Evolutionary conservation across 2,329 filamentous ascomycete genomes (phyloP).

Genomic region (Xylariaceae sp.): DNA sequence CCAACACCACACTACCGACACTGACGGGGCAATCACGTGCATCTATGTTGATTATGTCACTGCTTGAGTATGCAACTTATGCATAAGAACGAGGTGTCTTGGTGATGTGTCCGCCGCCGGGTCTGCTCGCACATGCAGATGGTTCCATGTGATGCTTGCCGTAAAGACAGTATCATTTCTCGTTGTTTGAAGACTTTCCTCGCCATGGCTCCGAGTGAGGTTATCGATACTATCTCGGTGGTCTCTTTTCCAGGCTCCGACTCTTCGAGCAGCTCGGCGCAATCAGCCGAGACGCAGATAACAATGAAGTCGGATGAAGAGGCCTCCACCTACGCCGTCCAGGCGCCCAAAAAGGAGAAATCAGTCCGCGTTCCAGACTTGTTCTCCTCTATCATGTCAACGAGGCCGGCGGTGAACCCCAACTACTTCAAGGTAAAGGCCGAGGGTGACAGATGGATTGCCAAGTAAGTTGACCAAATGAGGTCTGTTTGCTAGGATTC

Average conservation of each 20-base stretch:
- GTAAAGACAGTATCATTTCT: neutral
- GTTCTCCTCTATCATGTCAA: slow-evolving; percentile 28
- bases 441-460: slow-evolving; percentile 24
- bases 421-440: slow-evolving; percentile 28
- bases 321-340: neutral
- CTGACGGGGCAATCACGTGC: neutral
- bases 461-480: slow-evolving; percentile 9
- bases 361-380: slow-evolving; percentile 20
- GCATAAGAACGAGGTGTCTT: neutral
- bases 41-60: neutral
- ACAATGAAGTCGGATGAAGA: slow-evolving; percentile 1
- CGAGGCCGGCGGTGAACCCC: slow-evolving; percentile 23
- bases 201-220: neutral
- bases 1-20: neutral
- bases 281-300: neutral
- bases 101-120: neutral
- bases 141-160: neutral
- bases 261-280: neutral
- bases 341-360: neutral
- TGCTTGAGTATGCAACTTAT: neutral
- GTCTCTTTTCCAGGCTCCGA: neutral
- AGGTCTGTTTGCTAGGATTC: neutral
- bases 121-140: neutral
- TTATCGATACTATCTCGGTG: neutral
- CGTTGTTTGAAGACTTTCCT: neutral